Conservation (phyloP, 2,329 filamentous ascomycete species). For the Penicillium sp. region DNA sequence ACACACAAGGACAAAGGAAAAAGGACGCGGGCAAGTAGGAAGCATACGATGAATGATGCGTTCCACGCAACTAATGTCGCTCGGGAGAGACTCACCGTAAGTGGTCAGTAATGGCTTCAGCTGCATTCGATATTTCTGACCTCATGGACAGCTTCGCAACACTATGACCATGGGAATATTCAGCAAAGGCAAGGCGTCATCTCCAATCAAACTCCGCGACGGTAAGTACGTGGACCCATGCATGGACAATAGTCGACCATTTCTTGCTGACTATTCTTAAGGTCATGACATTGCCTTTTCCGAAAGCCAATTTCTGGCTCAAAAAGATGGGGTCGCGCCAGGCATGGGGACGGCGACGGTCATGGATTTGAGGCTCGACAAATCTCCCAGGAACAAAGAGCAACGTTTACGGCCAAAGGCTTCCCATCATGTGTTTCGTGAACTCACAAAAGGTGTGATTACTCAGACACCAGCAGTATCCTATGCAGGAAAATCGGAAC, state of each 20-base stretch:
- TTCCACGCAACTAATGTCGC: conserved; percentile 60
- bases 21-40: conserved; percentile 26
- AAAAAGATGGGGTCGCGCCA: background rate
- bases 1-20: conserved; percentile 27
- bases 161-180: conserved; percentile 36
- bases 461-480: background rate
- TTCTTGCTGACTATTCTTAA: background rate
- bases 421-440: background rate
- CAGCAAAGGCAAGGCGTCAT: conserved; percentile 39
- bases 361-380: background rate
- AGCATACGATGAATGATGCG: conserved; percentile 53
- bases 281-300: conserved; percentile 27
- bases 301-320: conserved; percentile 25
- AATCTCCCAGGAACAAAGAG: background rate
- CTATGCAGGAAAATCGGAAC: background rate
- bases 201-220: conserved; percentile 27
- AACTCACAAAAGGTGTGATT: background rate
- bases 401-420: background rate
- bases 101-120: conserved; percentile 7
- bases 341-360: background rate
- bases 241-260: background rate
- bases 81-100: conserved; percentile 57
- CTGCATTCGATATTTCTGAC: background rate
- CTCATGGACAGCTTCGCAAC: conserved; percentile 26
- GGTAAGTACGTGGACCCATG: conserved; percentile 13